Evolutionary conservation across 768 basidiomycete genomes (phyloP), one percentile per base, ranked within the genome.

Genomic region (Rhodotorula taiwanensis): DNA sequence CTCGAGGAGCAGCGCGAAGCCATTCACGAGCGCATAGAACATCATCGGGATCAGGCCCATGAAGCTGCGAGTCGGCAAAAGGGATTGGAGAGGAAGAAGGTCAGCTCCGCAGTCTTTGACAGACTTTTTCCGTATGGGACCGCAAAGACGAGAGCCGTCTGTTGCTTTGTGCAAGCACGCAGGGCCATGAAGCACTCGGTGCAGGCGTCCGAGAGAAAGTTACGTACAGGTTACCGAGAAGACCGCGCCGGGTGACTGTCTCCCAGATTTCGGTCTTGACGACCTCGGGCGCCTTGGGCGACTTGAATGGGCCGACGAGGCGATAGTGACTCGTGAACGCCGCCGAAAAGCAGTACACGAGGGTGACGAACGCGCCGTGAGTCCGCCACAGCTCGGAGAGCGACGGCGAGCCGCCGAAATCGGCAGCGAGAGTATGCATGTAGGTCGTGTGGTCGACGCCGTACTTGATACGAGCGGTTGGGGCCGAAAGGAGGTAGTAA

Each of bases 281-380:
- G 30, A 82, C 77, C 13, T 74, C 60, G 3, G 79, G 76, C 15
- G 81, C 82, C 20, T 49, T 58, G 3, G 72, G 39, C 14, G 79
- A 79, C 39, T 72, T 74, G 74, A 77, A 84, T 0, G 83, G 83
- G 0, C 83, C 83, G 43, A 79, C 70, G 14, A 84, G 76, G 30
- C 83, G 80, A 67, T 84, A 84, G 70, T 83, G 83, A 8, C 81
- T 73, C 6, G 80, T 81, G 72, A 83, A 84, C 18, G 82, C 80
- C 0, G 83, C 83, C 0, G 82, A 82, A 63, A 83, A 83, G 70
- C 82, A 82, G 70, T 83, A 84, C 62, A 81, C 79, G 18, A 82
- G 63, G 0, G 80, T 68, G 5, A 83, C 77, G 65, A 83, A 81
- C 55, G 74, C 73, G 14, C 83, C 83, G 70, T 83, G 78, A 30